These are phyloP conservation scores for Solanum neorickii DNA, from an alignment of 257 asterid genomes.

Conservation along the genomic window DNA sequence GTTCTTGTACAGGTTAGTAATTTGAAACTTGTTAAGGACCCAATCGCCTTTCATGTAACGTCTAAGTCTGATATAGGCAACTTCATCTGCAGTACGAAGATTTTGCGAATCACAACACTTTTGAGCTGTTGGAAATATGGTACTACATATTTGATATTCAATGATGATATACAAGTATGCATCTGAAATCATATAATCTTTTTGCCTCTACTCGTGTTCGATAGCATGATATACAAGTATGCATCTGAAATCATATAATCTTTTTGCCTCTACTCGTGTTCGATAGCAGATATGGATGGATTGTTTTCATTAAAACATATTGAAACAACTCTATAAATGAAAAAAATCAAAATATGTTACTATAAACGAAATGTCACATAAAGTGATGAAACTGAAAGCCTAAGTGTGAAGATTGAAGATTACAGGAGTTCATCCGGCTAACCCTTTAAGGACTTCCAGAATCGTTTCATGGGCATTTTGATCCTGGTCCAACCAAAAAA, in stretches of 20 bases:
- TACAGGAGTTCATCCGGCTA: no score
- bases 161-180: slow-evolving; percentile 82
- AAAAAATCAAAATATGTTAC: no score
- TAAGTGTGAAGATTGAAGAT: no score
- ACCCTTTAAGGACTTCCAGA: no score
- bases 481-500: slow-evolving; percentile 25
- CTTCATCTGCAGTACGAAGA: slow-evolving; percentile 58
- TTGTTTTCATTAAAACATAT: not conserved
- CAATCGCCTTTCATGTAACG: slow-evolving; percentile 10
- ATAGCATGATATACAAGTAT: slow-evolving; percentile 60
- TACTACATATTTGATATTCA: slow-evolving; percentile 81
- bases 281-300: not conserved
- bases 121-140: slow-evolving; percentile 87
- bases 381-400: no score
- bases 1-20: slow-evolving; percentile 56
- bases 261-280: not conserved
- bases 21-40: not conserved
- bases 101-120: slow-evolving; percentile 92
- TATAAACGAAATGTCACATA: no score
- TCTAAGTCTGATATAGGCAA: not conserved
- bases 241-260: not conserved
- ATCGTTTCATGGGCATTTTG: no score
- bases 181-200: not conserved
- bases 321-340: no score
- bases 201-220: not conserved